These are phyloP conservation scores for Lactifluus hygrophoroides DNA, from an alignment of 768 basidiomycete species.

Conservation along the genomic window DNA sequence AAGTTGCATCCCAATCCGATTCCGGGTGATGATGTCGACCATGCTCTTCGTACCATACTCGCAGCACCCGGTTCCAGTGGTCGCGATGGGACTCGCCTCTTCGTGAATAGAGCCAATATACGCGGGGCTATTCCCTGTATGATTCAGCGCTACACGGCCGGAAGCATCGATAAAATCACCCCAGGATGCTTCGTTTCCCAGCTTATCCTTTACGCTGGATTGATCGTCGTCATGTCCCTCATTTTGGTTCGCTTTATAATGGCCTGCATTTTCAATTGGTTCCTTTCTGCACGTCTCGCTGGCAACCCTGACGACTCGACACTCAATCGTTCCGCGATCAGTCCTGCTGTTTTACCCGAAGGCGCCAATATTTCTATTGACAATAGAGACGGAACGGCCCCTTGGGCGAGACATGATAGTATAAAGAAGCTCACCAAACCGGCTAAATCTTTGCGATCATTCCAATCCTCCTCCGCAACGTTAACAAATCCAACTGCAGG, in stretches of 20 bases:
- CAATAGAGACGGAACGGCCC: constrained; percentile 86
- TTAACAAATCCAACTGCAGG: constrained; percentile 33
- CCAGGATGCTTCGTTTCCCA: constrained; percentile 92
- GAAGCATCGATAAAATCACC: constrained; percentile 93
- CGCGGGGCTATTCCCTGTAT: constrained; percentile 71
- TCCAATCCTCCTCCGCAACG: constrained; percentile 49
- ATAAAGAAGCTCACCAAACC: constrained; percentile 42
- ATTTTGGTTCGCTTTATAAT: constrained; percentile 89
- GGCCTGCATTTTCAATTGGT: constrained; percentile 98
- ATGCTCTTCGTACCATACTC: constrained; percentile 70
- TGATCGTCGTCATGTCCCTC: constrained; percentile 85
- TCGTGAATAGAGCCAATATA: constrained; percentile 62
- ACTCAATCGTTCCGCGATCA: constrained; percentile 77
- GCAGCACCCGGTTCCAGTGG: constrained; percentile 45
- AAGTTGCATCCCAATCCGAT: constrained; percentile 59
- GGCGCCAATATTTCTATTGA: constrained; percentile 93
- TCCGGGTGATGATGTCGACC: constrained; percentile 69
- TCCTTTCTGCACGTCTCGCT: constrained; percentile 75
- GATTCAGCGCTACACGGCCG: constrained; percentile 78
- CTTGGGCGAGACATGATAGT: constrained; percentile 68
- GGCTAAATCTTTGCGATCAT: constrained; percentile 40
- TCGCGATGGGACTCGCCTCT: constrained; percentile 85
- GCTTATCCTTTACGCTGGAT: constrained; percentile 81
- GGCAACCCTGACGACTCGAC: constrained; percentile 64
- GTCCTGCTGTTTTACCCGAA: constrained; percentile 92